Conservation (phyloP, 1,284 basidiomycete species). For the Cystobasidium pallidum region DNA sequence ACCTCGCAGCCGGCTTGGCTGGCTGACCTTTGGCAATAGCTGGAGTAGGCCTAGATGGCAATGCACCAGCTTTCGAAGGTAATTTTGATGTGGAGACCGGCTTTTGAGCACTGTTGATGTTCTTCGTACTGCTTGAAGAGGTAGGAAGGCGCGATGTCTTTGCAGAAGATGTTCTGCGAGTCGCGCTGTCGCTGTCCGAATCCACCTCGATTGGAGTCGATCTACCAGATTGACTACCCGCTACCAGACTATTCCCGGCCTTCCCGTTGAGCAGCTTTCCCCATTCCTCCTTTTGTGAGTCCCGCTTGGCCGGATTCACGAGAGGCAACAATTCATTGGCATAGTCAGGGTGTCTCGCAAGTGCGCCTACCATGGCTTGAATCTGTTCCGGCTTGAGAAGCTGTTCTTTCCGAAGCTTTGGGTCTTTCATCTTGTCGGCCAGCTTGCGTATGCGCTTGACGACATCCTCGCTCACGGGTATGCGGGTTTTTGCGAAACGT, state of each 20-base stretch:
- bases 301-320: not conserved
- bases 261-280: not conserved
- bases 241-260: slow-evolving; percentile 58
- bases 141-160: not conserved
- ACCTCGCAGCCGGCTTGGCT: not conserved
- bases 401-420: slow-evolving; percentile 45
- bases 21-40: too few relatives aligned
- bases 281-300: slow-evolving; percentile 7
- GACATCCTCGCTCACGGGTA: slow-evolving; percentile 19
- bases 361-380: slow-evolving; percentile 74
- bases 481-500: slow-evolving; percentile 46
- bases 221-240: slow-evolving; percentile 51
- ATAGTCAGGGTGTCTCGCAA: slow-evolving; percentile 55
- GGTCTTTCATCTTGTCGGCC: slow-evolving; percentile 31
- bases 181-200: not conserved
- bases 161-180: not conserved
- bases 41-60: not conserved
- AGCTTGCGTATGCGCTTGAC: slow-evolving; percentile 33
- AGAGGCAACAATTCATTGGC: slow-evolving; percentile 19
- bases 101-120: not conserved
- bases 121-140: slow-evolving; percentile 12
- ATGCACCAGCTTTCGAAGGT: not conserved
- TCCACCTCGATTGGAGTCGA: slow-evolving; percentile 18
- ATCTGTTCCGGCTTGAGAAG: slow-evolving; percentile 66
- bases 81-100: not conserved